phyloP scores from a whole-genome alignment of 495 filamentous ascomycete species.

The Neurospora pannonica region DNA sequence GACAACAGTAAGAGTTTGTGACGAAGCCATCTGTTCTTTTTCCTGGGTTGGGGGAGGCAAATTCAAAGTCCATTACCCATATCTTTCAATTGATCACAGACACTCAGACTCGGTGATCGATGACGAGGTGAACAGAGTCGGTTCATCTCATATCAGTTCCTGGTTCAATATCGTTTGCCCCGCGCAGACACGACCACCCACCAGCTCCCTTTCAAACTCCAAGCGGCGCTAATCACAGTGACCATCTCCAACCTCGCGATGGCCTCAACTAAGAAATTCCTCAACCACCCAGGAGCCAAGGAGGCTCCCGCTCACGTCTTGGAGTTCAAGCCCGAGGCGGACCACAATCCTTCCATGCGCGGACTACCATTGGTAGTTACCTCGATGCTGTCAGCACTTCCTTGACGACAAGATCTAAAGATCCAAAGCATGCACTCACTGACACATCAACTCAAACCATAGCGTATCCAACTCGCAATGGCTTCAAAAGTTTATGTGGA shows the following conservation, averaged over 20 bases:
- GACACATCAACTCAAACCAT: neutral
- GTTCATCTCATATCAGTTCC: neutral
- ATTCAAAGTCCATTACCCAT: neutral
- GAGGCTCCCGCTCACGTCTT: slow-evolving; percentile 19
- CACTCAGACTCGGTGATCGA: neutral
- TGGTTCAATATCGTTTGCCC: neutral
- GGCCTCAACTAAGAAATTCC: slow-evolving; percentile 12
- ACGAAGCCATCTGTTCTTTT: neutral
- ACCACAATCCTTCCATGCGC: slow-evolving; percentile 22
- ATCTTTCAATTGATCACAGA: neutral
- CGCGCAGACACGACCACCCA: no score
- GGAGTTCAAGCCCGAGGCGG: slow-evolving; percentile 11
- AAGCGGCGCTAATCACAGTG: neutral
- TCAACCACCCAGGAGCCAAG: slow-evolving; percentile 25
- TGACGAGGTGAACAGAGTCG: neutral
- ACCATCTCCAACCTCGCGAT: neutral
- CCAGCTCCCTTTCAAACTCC: neutral
- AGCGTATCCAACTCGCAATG: slow-evolving; percentile 20
- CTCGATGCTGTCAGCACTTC: slow-evolving; percentile 15
- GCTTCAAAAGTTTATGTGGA: slow-evolving; percentile 42
- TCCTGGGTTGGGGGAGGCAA: neutral
- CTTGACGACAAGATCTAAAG: neutral
- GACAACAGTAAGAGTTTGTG: neutral
- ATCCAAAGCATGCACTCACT: neutral
- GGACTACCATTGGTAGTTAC: slow-evolving; percentile 20